Evolutionary conservation across 2,329 filamentous ascomycete species (phyloP).

Genomic region (Dothideomycetes sp.): DNA sequence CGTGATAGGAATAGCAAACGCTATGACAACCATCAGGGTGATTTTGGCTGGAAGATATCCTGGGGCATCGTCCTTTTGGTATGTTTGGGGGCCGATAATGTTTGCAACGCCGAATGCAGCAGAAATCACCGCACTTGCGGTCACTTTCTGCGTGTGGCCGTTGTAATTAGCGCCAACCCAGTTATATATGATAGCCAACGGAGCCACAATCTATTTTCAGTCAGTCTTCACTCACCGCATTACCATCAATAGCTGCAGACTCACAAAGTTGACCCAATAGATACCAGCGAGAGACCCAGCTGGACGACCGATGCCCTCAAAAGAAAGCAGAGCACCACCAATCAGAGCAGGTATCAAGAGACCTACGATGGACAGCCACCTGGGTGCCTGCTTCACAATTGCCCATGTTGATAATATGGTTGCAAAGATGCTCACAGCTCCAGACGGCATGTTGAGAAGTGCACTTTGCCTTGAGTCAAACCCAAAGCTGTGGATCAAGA

Average conservation of each 20-base stretch:
- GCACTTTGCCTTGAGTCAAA: constrained; percentile 36
- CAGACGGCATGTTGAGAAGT: constrained; percentile 45
- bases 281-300: constrained; percentile 17
- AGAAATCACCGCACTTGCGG: constrained; percentile 51
- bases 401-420: constrained; percentile 38
- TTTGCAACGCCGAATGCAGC: constrained; percentile 24
- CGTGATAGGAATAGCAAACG: constrained; percentile 1
- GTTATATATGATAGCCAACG: too few relatives aligned
- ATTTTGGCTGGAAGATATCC: constrained; percentile 30
- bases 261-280: constrained; percentile 19
- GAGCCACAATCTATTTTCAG: not conserved
- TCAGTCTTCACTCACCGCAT: not conserved
- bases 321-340: constrained; percentile 44
- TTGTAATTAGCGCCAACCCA: constrained; percentile 48
- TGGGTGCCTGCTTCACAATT: constrained; percentile 34
- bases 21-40: constrained; percentile 6
- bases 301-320: constrained; percentile 14
- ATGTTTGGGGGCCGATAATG: constrained; percentile 29
- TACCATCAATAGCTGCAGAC: not conserved
- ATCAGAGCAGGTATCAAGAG: constrained; percentile 37
- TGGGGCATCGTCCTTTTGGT: constrained; percentile 23
- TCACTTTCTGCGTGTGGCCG: constrained; percentile 59
- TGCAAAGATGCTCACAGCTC: constrained; percentile 41
- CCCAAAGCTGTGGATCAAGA: constrained; percentile 38
- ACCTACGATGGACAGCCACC: constrained; percentile 39